phyloP scores from a whole-genome alignment of 139 green algal genomes.

The Closterium sp. region DNA sequence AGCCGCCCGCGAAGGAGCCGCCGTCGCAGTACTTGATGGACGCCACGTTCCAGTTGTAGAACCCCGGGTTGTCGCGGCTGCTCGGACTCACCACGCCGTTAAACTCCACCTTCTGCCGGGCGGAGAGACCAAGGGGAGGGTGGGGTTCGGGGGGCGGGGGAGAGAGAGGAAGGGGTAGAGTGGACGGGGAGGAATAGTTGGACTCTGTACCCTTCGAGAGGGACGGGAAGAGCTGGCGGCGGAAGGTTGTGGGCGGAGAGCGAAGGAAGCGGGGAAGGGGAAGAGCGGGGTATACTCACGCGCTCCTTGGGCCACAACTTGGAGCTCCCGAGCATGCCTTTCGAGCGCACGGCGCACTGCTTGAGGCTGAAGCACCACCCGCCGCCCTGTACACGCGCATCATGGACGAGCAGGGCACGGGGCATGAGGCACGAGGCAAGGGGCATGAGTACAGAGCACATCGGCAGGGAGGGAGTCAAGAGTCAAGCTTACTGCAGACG shows the following conservation, averaged over 20 bases:
- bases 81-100: neutral
- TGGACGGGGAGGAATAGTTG: neutral
- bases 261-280: too few species aligned
- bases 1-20: slow-evolving; percentile 1
- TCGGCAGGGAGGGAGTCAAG: neutral
- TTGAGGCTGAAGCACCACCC: slow-evolving; percentile 5
- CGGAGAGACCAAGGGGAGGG: too few species aligned
- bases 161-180: neutral
- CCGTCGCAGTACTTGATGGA: slow-evolving; percentile 10
- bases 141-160: neutral
- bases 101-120: neutral
- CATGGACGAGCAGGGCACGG: neutral
- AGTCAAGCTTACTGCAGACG: neutral
- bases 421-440: neutral
- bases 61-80: neutral
- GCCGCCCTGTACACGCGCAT: neutral
- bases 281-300: neutral
- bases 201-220: too few species aligned
- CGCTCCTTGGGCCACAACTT: neutral
- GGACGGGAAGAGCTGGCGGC: neutral
- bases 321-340: neutral
- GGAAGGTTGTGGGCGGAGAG: too few species aligned
- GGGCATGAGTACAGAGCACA: neutral
- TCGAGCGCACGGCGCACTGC: neutral
- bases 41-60: slow-evolving; percentile 20